These are phyloP conservation scores for Akanthomyces lecanii DNA, from an alignment of 2,329 filamentous ascomycete species.

Conservation along the genomic window DNA sequence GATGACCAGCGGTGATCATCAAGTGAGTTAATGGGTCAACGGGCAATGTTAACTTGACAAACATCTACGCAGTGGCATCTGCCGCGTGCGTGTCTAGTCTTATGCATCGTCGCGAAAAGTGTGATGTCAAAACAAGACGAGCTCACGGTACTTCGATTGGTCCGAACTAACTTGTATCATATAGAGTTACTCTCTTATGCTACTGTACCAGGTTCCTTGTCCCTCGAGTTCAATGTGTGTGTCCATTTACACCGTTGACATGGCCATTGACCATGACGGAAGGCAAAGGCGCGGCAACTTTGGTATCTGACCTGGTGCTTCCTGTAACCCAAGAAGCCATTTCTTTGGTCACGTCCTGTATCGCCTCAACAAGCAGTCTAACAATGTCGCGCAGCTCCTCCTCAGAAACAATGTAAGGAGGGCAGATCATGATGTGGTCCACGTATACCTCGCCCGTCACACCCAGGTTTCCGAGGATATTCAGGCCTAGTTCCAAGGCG, in stretches of 20 bases:
- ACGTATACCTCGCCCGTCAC: constrained; percentile 10
- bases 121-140: too few species aligned
- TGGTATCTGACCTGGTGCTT: neutral
- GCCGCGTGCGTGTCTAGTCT: too few species aligned
- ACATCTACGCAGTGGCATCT: too few species aligned
- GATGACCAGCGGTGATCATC: too few species aligned
- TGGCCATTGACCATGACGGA: neutral
- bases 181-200: too few species aligned
- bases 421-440: constrained; percentile 16
- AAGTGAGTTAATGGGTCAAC: too few species aligned
- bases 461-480: constrained; percentile 16
- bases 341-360: neutral
- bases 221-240: neutral
- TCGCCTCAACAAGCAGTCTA: neutral
- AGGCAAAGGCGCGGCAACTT: neutral
- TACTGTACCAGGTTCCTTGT: neutral
- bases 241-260: neutral
- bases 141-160: too few species aligned
- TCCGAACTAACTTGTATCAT: too few species aligned
- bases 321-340: neutral
- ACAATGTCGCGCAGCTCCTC: constrained; percentile 13
- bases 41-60: too few species aligned
- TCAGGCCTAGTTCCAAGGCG: constrained; percentile 6
- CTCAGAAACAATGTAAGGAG: constrained; percentile 15
- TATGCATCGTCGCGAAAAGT: too few species aligned